A percentile compares a stretch with the other conserved stretches of the same genome.
Conservation (phyloP, 1,284 basidiomycete genomes). For the Xerocomus tenax region DNA sequence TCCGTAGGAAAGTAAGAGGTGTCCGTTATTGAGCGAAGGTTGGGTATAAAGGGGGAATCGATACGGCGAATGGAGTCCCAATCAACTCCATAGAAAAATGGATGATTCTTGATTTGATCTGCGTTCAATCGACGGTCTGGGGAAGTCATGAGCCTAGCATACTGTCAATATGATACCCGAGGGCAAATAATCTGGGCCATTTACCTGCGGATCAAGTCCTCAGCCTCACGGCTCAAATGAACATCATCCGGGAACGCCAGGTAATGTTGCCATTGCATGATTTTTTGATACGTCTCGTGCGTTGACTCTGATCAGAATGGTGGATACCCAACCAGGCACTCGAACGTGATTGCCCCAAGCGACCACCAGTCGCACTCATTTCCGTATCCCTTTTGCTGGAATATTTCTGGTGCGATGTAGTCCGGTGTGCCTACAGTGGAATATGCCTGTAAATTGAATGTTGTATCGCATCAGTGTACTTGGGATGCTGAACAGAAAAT, state of each 20-base stretch:
- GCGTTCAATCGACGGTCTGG: conserved; percentile 75
- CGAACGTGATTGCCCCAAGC: conserved; percentile 96
- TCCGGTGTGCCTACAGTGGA: conserved; percentile 99
- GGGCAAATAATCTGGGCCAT: conserved; percentile 13
- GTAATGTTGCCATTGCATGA: conserved; percentile 88
- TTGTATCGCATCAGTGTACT: neutral
- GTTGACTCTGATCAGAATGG: conserved; percentile 97
- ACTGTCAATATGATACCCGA: conserved; percentile 6
- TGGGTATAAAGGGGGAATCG: conserved; percentile 92
- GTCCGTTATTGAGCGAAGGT: conserved; percentile 85
- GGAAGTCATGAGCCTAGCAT: conserved; percentile 68
- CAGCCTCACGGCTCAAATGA: conserved; percentile 85
- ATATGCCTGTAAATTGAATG: conserved; percentile 61
- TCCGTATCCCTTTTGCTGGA: conserved; percentile 92
- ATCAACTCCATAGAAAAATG: conserved; percentile 97
- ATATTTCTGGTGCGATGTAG: conserved; percentile 98
- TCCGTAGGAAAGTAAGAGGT: conserved; percentile 97
- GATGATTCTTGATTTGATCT: conserved; percentile 87
- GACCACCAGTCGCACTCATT: conserved; percentile 99
- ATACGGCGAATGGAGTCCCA: conserved; percentile 86
- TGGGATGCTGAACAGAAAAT: neutral
- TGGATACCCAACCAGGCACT: conserved; percentile 94
- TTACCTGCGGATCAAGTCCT: conserved; percentile 81
- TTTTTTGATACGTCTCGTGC: conserved; percentile 99
- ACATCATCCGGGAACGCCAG: conserved; percentile 93